Percentiles rank a stretch among this genome's conserved stretches.
phyloP scores from a whole-genome alignment of 1,284 basidiomycete species.

The Apiotrichum akiyoshidainum region DNA sequence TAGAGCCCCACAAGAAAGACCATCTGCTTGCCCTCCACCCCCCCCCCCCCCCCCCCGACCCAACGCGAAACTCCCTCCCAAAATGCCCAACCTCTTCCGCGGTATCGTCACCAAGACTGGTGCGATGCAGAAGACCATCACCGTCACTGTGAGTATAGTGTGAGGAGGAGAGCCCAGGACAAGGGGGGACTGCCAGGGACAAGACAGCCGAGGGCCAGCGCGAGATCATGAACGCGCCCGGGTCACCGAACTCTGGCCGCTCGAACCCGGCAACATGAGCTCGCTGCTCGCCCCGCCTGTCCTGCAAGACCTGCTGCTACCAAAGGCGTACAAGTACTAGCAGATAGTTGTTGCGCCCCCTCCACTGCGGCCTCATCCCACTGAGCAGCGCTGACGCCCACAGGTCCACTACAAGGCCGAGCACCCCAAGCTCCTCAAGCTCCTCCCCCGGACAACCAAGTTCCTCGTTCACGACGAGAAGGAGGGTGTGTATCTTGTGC shows the following conservation, averaged over 20 bases:
- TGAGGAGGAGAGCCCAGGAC: neutral
- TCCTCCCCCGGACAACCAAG: conserved; percentile 38
- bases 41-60: conserved; percentile 12
- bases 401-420: conserved; percentile 30
- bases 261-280: too few relatives aligned
- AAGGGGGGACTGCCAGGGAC: neutral
- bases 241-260: too few relatives aligned
- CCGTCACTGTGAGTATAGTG: conserved; percentile 33
- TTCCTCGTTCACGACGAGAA: conserved; percentile 42
- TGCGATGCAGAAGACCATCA: conserved; percentile 43
- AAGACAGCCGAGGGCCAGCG: neutral
- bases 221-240: too few relatives aligned
- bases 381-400: neutral
- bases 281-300: too few relatives aligned
- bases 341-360: too few relatives aligned
- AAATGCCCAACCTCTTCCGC: conserved; percentile 33
- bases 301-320: too few relatives aligned
- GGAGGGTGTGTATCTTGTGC: conserved; percentile 28
- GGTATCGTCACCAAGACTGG: conserved; percentile 42
- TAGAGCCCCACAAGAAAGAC: too few relatives aligned
- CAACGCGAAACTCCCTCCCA: neutral
- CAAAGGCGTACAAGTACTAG: too few relatives aligned
- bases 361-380: too few relatives aligned
- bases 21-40: too few relatives aligned
- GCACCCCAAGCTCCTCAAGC: conserved; percentile 31